A percentile compares a stretch with the other conserved stretches of the same genome.
These are phyloP conservation scores for Trichosanthes truncata DNA, from an alignment of 306 rosid species.

Conservation along the genomic window DNA sequence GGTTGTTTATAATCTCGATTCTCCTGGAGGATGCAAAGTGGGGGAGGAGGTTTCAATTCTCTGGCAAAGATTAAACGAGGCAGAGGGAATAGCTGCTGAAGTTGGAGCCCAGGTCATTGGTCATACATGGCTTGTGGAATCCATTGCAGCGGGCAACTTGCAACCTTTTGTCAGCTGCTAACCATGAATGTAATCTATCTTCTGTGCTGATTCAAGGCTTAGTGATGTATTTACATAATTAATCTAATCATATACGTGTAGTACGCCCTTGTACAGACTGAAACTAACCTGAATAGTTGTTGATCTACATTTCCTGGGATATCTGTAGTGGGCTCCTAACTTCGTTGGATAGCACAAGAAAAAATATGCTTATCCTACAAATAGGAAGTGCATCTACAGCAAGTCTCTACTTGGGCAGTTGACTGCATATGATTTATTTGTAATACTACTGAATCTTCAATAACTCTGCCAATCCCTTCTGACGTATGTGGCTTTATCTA, in stretches of 20 bases:
- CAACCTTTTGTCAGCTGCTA: constrained; percentile 46
- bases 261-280: not conserved
- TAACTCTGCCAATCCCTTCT: not conserved
- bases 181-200: not conserved
- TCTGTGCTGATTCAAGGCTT: not conserved
- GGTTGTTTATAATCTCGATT: constrained; percentile 70
- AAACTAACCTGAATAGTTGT: not conserved
- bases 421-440: not conserved
- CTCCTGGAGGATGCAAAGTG: constrained; percentile 61
- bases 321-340: not conserved
- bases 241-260: not conserved
- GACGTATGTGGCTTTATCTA: not conserved
- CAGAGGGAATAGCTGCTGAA: constrained; percentile 52
- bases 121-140: constrained; percentile 84
- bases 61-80: constrained; percentile 72
- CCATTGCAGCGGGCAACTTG: constrained; percentile 63
- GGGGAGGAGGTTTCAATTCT: constrained; percentile 81
- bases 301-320: not conserved
- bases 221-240: not conserved
- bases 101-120: constrained; percentile 52
- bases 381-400: not conserved
- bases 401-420: not conserved
- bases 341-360: not conserved
- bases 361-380: not conserved
- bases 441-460: not conserved